These are phyloP conservation scores for Discostella stelligera DNA, from an alignment of 352 stramenopile genomes.

Conservation along the genomic window DNA sequence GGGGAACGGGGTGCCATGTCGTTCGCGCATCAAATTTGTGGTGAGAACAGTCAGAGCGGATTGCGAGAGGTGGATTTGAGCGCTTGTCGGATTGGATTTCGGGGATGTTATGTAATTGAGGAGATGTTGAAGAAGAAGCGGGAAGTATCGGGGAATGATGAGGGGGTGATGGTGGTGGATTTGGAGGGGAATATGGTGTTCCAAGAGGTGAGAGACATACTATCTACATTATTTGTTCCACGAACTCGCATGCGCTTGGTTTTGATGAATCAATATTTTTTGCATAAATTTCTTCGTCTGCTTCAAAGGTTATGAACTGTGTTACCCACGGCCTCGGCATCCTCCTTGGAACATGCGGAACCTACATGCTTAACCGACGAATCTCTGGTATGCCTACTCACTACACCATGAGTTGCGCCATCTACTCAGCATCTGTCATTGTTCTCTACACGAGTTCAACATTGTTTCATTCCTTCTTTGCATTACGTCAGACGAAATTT, in stretches of 20 bases:
- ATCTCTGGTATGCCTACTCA: slow-evolving; percentile 27
- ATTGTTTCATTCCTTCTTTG: slow-evolving; percentile 82
- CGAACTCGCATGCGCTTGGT: not conserved
- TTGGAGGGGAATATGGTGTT: slow-evolving; percentile 75
- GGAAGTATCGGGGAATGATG: not conserved
- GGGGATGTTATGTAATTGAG: slow-evolving; percentile 62
- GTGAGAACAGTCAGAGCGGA: slow-evolving; percentile 14
- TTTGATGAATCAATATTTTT: no score
- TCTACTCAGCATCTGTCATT: slow-evolving; percentile 71
- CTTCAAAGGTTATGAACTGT: slow-evolving; percentile 69
- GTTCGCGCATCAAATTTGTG: slow-evolving; percentile 50
- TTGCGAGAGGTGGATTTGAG: slow-evolving; percentile 66
- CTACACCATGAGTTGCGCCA: slow-evolving; percentile 51
- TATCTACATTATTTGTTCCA: not conserved
- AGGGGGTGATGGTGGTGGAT: slow-evolving; percentile 39
- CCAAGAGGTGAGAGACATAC: slow-evolving; percentile 55
- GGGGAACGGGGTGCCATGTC: slow-evolving; percentile 63
- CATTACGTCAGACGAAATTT: slow-evolving; percentile 55
- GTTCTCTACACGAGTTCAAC: slow-evolving; percentile 74
- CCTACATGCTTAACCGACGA: slow-evolving; percentile 44
- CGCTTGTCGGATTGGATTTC: slow-evolving; percentile 68
- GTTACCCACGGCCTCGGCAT: slow-evolving; percentile 77
- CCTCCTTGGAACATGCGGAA: slow-evolving; percentile 61
- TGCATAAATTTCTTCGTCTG: no score
- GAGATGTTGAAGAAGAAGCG: slow-evolving; percentile 38